These are phyloP conservation scores for Phytophthora citricola DNA, from an alignment of 352 stramenopile species.

Conservation along the genomic window DNA sequence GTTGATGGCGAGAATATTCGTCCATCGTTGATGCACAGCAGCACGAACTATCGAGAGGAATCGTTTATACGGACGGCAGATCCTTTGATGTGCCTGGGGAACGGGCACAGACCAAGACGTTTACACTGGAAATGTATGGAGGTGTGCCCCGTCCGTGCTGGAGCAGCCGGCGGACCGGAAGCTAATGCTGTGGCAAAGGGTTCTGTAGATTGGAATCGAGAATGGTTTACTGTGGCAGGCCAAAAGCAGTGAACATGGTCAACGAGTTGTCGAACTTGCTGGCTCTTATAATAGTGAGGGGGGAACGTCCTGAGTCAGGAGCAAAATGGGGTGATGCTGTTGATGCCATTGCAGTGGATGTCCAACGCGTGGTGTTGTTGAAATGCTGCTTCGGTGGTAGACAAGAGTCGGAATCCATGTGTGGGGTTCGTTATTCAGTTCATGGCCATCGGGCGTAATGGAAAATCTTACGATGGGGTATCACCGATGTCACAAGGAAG, in stretches of 20 bases:
- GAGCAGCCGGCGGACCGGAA: conserved; percentile 25
- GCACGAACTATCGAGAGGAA: conserved; percentile 25
- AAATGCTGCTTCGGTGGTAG: neutral
- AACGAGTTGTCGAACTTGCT: conserved; percentile 8
- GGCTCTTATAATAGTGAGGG: conserved; percentile 11
- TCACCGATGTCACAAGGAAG: conserved; percentile 3
- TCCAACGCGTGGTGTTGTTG: conserved; percentile 5
- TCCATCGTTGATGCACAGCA: conserved; percentile 21
- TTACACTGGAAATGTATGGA: conserved; percentile 9
- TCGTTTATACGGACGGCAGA: conserved; percentile 34
- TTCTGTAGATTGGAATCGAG: conserved; percentile 9
- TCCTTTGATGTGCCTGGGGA: conserved; percentile 30
- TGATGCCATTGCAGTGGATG: neutral
- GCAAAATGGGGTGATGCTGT: neutral
- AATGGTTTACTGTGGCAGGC: neutral
- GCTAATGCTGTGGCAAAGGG: conserved; percentile 11
- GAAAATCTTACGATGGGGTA: conserved; percentile 30
- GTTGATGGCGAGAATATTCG: conserved; percentile 21
- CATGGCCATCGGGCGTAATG: conserved; percentile 6
- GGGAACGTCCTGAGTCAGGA: conserved; percentile 9
- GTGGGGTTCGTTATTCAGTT: conserved; percentile 9
- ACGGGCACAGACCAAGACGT: conserved; percentile 22
- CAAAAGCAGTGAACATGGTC: neutral
- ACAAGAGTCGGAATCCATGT: conserved; percentile 28
- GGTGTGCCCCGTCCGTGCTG: conserved; percentile 18